Base-by-base conservation (phyloP, 208 protist genomes). In the Jaenimonas drosophilae region DNA sequence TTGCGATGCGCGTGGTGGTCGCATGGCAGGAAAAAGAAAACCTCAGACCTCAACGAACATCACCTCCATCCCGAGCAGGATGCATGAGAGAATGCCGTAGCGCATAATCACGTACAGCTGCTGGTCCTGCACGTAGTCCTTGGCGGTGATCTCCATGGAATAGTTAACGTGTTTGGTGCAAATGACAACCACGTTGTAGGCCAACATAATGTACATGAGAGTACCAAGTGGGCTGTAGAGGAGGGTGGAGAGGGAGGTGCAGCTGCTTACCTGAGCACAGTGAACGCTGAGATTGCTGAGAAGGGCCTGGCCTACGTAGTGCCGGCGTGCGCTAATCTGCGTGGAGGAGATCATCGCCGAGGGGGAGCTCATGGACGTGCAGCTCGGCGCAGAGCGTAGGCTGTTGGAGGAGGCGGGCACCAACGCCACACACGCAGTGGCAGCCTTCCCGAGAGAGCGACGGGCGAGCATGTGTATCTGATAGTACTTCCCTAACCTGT, bases 111-210 rank as follows among this genome's bases (percentile, higher is more conserved):
- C 62, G 46, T 85, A 70, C 31, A 89, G 69, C 45, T 85, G 70
- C 71, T 85, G 74, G 41, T 92, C 84, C 65, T 92, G 84, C 54
- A 92, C 79, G 65, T 92, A 92, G 41, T 92, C 84, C 61, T 88
- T 89, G 23, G 75, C 76, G 11, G 79, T 92, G 41, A 92, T 70
- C 53, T 92, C 84, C 50, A 92, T 70, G 3, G 76, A 72, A 57
- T 92, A 92, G 49, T 70, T 70, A 12, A 84, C 54, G 53, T 92
- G 74, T 65, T 92, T 92, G 12, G 74, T 70, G 42, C 72, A 59
- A 28, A 92, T 70, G 5, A 92, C 79, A 28, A 85, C 60, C 7
- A 92, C 74, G 63, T 92, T 92, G 59, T 92, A 92, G 23, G 84
- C 76, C 17, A 92, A 63, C n/a, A 84, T 40, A 12, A 88, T 44